Evolutionary conservation across 2,329 filamentous ascomycete species (phyloP).

Genomic region (Rhynchosporium graminicola): DNA sequence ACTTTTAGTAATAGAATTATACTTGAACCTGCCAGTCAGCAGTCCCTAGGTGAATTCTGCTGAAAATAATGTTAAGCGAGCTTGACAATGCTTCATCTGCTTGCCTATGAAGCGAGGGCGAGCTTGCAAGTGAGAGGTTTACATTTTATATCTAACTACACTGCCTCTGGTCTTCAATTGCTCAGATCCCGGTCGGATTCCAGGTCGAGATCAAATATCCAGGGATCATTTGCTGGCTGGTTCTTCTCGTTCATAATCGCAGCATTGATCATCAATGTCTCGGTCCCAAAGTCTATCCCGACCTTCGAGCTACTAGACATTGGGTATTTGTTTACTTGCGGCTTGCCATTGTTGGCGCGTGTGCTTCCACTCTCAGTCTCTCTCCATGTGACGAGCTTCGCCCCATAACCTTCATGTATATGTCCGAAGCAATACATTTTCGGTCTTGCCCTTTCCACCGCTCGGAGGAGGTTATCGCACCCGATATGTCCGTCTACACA

Average conservation of each 20-base stretch:
- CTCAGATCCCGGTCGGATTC: no score
- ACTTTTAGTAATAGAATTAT: no score
- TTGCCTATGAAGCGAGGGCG: no score
- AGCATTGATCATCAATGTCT: slow-evolving; percentile 57
- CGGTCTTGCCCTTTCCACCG: slow-evolving; percentile 52
- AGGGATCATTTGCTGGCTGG: slow-evolving; percentile 51
- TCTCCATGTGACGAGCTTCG: slow-evolving; percentile 54
- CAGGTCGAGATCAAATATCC: slow-evolving; percentile 49
- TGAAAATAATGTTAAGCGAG: no score
- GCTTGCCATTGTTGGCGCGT: not conserved
- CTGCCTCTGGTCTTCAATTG: no score
- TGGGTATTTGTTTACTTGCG: no score
- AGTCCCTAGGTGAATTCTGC: no score
- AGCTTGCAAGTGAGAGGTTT: no score
- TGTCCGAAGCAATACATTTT: slow-evolving; percentile 61
- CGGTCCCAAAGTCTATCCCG: slow-evolving; percentile 38
- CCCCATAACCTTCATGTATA: slow-evolving; percentile 60
- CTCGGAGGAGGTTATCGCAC: slow-evolving; percentile 54
- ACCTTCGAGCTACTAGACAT: no score
- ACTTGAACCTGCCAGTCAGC: no score
- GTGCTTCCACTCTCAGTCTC: slow-evolving; percentile 21
- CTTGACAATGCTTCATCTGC: no score
- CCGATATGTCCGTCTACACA: slow-evolving; percentile 41
- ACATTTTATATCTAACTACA: no score
- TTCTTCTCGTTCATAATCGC: slow-evolving; percentile 50